phyloP scores from a whole-genome alignment of 345 rosid species.

The Camelina sativa region DNA sequence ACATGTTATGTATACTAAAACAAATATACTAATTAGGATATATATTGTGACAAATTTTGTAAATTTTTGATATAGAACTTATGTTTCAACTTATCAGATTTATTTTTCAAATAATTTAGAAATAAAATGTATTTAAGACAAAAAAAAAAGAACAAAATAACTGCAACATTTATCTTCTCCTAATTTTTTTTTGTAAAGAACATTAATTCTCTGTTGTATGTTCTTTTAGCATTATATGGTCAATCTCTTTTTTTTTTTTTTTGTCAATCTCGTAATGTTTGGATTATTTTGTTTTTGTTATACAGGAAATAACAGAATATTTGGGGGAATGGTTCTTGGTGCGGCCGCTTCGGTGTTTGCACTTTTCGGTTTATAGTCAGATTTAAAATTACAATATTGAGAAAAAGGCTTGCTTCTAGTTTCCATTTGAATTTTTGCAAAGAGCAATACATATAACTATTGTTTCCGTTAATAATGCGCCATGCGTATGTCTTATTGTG shows the following conservation, averaged over 20 bases:
- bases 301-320: conserved; percentile 19
- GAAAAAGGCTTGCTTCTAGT: background rate
- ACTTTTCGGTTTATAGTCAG: background rate
- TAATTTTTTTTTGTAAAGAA: too few species aligned
- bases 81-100: background rate
- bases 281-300: background rate
- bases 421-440: background rate
- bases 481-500: background rate
- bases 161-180: too few species aligned
- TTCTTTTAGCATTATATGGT: background rate
- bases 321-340: background rate
- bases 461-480: background rate
- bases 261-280: background rate
- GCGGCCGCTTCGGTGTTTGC: background rate
- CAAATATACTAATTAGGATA: background rate
- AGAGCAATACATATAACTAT: background rate
- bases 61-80: background rate
- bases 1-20: background rate
- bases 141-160: background rate
- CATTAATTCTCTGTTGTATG: background rate
- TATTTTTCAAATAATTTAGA: background rate
- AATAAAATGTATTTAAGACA: background rate
- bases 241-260: too few species aligned
- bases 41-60: background rate
- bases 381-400: background rate